Base-by-base conservation (phyloP, 768 basidiomycete genomes). In the Leccinum variicolor region DNA sequence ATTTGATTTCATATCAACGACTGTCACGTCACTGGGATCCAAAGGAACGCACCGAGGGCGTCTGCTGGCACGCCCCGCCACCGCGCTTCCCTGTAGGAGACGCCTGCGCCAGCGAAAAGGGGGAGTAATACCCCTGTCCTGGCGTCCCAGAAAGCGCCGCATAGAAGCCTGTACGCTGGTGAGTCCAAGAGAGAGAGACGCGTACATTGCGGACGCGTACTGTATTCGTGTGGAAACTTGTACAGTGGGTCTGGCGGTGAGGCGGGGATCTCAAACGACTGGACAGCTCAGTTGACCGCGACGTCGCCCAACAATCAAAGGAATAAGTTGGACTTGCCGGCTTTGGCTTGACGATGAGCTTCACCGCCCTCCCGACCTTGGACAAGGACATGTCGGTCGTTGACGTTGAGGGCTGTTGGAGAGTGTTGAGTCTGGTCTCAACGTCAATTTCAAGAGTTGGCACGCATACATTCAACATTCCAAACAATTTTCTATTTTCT, bases 281-380 rank as follows among this genome's bases (percentile, higher is more conserved):
- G 23, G 19, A 0, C 11, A 45, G 17, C 17, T 45, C 19, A 23
- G 23, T 23, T 47, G 45, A 47, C 21, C 5, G 13, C 45, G 21
- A 23, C 21, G 9, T 17, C 14, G 13, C 21, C 23, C 21, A 25
- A 25, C 21, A 23, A 15, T 9, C 4, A 26, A 19, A 17, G 4
- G 21, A 29, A 31, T 31, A 47, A 21, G 17, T 15, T 26, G 39
- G 51, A 72, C 69, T 58, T 51, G 59, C 69, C 55, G 69, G 69
- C 50, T 70, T 70, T 25, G 69, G 70, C 46, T 68, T 64, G 52
- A 72, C 58, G 48, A 72, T 63, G 31, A 72, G 62, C 62, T 39
- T 45, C 33, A 70, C n/a, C 0, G 58, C 43, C 10, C 66, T 60
- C 15, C 59, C 54, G 8, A 62, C 59, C 41, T 63, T 58, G 46